phyloP scores from a whole-genome alignment of 31 red algal genomes.

The Bonnemaisonia californica region DNA sequence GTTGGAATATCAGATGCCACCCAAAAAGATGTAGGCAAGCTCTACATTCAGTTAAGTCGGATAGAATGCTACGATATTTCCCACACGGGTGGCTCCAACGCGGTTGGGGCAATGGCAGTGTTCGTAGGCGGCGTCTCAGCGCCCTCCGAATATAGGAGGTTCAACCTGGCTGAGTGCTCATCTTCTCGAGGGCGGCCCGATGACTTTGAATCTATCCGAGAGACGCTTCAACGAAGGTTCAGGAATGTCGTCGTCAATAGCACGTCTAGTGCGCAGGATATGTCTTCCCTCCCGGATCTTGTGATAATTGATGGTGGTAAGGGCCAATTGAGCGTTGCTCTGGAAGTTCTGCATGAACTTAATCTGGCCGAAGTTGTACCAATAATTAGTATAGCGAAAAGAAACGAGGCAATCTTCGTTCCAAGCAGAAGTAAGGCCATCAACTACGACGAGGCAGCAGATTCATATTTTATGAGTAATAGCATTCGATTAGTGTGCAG shows the following conservation, averaged over 20 bases:
- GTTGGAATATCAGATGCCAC: neutral
- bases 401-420: slow-evolving; percentile 51
- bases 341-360: slow-evolving; percentile 27
- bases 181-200: slow-evolving; percentile 39
- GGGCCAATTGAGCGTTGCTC: slow-evolving; percentile 52
- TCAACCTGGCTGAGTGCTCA: slow-evolving; percentile 4
- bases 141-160: slow-evolving; percentile 43
- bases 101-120: slow-evolving; percentile 49
- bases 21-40: neutral
- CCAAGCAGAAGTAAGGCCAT: slow-evolving; percentile 3
- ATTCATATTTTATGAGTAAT: neutral
- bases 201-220: slow-evolving; percentile 47
- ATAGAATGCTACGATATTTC: slow-evolving; percentile 80
- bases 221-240: slow-evolving; percentile 54
- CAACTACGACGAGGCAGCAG: neutral
- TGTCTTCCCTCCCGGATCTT: slow-evolving; percentile 46
- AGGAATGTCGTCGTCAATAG: too few species aligned
- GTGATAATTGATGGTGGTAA: slow-evolving; percentile 70
- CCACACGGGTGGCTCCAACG: slow-evolving; percentile 45
- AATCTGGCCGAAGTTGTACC: slow-evolving; percentile 22
- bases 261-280: neutral
- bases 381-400: slow-evolving; percentile 67
- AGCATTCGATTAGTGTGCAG: slow-evolving; percentile 50
- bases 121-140: slow-evolving; percentile 54
- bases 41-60: neutral